Conservation (phyloP, 2,329 filamentous ascomycete genomes). For the Diaporthe sp. region DNA sequence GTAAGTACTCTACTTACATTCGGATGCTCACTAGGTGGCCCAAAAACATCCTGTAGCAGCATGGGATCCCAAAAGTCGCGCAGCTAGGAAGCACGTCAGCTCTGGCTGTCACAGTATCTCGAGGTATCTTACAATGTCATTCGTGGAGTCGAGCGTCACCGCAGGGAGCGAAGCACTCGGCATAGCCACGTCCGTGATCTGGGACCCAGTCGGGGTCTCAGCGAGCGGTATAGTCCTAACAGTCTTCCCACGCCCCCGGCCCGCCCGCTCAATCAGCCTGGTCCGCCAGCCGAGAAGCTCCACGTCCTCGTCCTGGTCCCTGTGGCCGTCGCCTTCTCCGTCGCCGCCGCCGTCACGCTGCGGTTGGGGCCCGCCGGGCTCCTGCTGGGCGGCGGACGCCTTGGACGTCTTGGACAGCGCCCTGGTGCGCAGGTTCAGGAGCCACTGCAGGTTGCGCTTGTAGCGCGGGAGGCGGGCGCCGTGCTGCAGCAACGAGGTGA, state of each 20-base stretch:
- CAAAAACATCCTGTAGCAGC: conserved; percentile 18
- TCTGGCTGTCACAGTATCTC: no score
- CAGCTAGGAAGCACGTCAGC: not conserved
- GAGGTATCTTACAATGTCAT: not conserved
- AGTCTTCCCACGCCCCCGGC: conserved; percentile 14
- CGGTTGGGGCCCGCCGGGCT: not conserved
- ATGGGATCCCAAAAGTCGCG: conserved; percentile 10
- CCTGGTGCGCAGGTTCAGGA: conserved; percentile 12
- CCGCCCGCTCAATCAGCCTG: conserved; percentile 34
- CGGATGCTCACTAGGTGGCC: not conserved
- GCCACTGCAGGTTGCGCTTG: conserved; percentile 34
- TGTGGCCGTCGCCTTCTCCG: not conserved
- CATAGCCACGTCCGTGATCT: not conserved
- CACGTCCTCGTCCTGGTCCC: conserved; percentile 20
- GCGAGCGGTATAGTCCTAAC: conserved; percentile 26
- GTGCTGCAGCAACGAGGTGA: conserved; percentile 28
- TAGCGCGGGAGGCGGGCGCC: conserved; percentile 27
- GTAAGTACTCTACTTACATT: not conserved
- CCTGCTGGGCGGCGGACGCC: not conserved
- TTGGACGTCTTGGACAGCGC: conserved; percentile 20
- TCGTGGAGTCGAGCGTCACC: not conserved
- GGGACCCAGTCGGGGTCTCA: not conserved
- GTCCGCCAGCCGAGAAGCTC: conserved; percentile 33
- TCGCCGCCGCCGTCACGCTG: not conserved
- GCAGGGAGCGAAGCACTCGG: not conserved